Evolutionary conservation across 441 rosid genomes (phyloP), one percentile per base, ranked within the genome.

Genomic region (Corymbia citriodora): DNA sequence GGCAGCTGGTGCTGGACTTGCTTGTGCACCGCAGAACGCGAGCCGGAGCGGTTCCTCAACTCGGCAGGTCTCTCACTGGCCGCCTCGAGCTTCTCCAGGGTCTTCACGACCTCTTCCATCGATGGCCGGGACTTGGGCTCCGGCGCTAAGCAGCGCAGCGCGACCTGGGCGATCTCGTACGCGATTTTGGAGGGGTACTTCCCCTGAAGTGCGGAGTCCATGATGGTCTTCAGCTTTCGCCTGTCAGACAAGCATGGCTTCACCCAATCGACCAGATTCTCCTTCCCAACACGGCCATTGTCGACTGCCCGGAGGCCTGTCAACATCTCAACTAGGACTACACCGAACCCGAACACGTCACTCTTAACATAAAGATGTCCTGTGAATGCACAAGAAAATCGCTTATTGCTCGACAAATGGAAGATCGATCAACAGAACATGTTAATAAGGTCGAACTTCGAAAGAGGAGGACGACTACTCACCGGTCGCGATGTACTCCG

Each of bases 401-500:
- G 16, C 50, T 40, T 21, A 1, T 11, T 48, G 49, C 85, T 36
- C 6, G 50, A 54, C 61, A 53, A 14, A 87, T 10, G 70, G 36
- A 87, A 87, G n/a, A 87, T 91, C 55, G 25, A 88, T 89, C 55
- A 89, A 87, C 87, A 89, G 68, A 53, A 87, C 29, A 40, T 87
- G 52, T 57, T 45, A 72, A 88, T 52, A 55, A 74, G 81, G 16
- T 3, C 79, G 83, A 88, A 70, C 53, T 90, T 88, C 45, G 33
- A 74, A 50, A 36, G 40, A 61, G 70, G 10, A 23, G 12, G n/a
- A 45, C 2, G 15, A 29, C 54, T 45, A 79, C 70, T 55, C 91
- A 97, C 99, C 98, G 91, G 99, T 97, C 48, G 98, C 97, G 52
- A 97, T 96, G 93, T 97, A 97, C 90, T 97, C 99, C 2, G 99